phyloP scores from a whole-genome alignment of 1,284 basidiomycete species.

The Trichosporon ovoides region DNA sequence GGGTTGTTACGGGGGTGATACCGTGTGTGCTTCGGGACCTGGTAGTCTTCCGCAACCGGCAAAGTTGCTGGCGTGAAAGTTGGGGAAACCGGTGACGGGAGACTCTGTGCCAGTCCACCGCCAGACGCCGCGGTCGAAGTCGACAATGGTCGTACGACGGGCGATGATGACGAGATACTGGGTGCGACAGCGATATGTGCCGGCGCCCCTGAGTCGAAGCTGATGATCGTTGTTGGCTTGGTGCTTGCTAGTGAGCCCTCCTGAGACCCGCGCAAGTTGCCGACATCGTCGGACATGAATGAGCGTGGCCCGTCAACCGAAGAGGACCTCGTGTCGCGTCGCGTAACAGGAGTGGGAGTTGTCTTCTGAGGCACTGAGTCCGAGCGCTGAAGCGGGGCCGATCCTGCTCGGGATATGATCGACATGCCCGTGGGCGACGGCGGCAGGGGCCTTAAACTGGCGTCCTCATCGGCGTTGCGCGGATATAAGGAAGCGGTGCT shows the following conservation, averaged over 20 bases:
- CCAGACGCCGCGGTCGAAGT: constrained; percentile 9
- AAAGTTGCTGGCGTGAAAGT: constrained; percentile 8
- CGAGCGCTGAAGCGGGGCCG: constrained; percentile 8
- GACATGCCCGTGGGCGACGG: constrained; percentile 64
- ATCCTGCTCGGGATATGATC: constrained; percentile 29
- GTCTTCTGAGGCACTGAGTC: constrained; percentile 12
- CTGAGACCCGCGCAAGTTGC: constrained; percentile 9
- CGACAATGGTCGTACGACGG: constrained; percentile 10
- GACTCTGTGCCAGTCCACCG: not conserved
- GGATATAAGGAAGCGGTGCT: constrained; percentile 9
- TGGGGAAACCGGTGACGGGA: constrained; percentile 15
- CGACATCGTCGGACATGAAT: constrained; percentile 20
- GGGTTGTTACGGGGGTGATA: constrained; percentile 95
- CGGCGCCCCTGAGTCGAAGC: constrained; percentile 66
- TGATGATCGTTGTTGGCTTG: constrained; percentile 88
- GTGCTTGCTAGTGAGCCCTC: constrained; percentile 61
- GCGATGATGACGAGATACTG: constrained; percentile 7
- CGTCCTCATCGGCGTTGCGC: constrained; percentile 79
- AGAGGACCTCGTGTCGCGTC: constrained; percentile 14
- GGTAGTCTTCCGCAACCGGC: constrained; percentile 5
- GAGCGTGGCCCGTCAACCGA: constrained; percentile 13
- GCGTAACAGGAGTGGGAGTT: not conserved
- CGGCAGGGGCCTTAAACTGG: constrained; percentile 75
- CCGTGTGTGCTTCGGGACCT: constrained; percentile 74
- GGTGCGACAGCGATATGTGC: constrained; percentile 68